Conservation (phyloP, 1,284 basidiomycete species). For the Malassezia arunalokei region DNA sequence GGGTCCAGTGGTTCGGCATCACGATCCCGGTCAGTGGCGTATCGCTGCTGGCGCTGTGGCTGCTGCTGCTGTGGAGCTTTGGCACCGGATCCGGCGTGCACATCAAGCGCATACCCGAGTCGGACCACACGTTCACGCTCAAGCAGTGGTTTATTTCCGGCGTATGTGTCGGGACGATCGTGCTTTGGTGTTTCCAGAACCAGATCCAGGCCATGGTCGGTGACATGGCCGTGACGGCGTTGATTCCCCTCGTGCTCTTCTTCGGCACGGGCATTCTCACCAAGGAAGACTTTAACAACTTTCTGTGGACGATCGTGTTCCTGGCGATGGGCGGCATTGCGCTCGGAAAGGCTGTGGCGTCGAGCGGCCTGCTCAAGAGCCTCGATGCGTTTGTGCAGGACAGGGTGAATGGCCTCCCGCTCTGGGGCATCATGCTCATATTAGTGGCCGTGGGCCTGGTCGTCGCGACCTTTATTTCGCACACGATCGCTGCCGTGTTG, state of each 20-base stretch:
- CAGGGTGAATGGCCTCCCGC: conserved; percentile 59
- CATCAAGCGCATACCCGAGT: conserved; percentile 36
- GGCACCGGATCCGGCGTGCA: conserved; percentile 58
- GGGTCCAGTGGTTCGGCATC: conserved; percentile 88
- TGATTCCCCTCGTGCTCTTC: conserved; percentile 81
- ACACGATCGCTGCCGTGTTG: conserved; percentile 73
- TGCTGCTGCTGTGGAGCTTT: conserved; percentile 73
- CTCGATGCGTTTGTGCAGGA: conserved; percentile 53
- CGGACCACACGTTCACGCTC: conserved; percentile 53
- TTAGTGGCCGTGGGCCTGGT: conserved; percentile 77
- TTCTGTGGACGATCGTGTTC: conserved; percentile 45
- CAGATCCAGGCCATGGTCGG: conserved; percentile 66
- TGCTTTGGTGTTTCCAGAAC: conserved; percentile 80
- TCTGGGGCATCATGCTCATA: conserved; percentile 72
- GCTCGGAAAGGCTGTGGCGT: conserved; percentile 81
- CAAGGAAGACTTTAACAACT: conserved; percentile 55
- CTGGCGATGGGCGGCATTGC: conserved; percentile 87
- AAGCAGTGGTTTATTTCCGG: conserved; percentile 84
- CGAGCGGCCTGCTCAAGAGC: conserved; percentile 65
- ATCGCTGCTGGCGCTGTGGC: conserved; percentile 80
- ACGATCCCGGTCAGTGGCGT: conserved; percentile 77
- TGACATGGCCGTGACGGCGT: conserved; percentile 91
- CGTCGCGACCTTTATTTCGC: conserved; percentile 49
- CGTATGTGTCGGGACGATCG: conserved; percentile 76
- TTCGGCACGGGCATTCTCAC: conserved; percentile 87